Evolutionary conservation across 2,329 filamentous ascomycete species (phyloP).

Genomic region (Alternaria viburni): DNA sequence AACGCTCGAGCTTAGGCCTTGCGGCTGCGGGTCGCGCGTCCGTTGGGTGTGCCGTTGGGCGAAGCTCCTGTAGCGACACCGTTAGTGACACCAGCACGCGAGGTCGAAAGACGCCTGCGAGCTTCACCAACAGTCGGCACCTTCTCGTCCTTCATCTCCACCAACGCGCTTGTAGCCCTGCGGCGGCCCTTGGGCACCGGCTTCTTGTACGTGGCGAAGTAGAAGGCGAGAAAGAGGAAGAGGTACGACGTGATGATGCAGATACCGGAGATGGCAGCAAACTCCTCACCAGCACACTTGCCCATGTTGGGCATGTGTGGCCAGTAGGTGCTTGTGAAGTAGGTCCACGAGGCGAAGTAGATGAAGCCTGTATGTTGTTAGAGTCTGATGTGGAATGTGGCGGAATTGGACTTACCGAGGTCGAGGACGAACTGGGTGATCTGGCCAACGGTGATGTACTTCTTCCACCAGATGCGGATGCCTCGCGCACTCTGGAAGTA

Average conservation of each 20-base stretch:
- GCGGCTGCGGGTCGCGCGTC: slow-evolving; percentile 69
- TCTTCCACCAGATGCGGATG: slow-evolving; percentile 98
- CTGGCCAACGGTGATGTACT: slow-evolving; percentile 97
- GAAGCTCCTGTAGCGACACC: slow-evolving; percentile 50
- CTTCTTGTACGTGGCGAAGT: slow-evolving; percentile 94
- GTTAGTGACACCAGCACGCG: slow-evolving; percentile 51
- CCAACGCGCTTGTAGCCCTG: slow-evolving; percentile 82
- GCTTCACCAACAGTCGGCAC: slow-evolving; percentile 61
- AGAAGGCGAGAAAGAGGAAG: slow-evolving; percentile 98
- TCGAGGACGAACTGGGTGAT: slow-evolving; percentile 98
- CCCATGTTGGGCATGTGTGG: slow-evolving; percentile 81
- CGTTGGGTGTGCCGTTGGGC: slow-evolving; percentile 60
- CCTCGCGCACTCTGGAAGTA: slow-evolving; percentile 99
- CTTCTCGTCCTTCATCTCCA: slow-evolving; percentile 81
- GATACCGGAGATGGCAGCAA: slow-evolving; percentile 91
- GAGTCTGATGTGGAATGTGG: slow-evolving; percentile 7
- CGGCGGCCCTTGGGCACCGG: slow-evolving; percentile 74
- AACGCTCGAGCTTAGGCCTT: slow-evolving; percentile 64
- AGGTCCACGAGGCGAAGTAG: slow-evolving; percentile 99
- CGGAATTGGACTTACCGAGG: slow-evolving; percentile 69
- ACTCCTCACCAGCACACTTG: slow-evolving; percentile 93
- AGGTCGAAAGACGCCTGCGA: slow-evolving; percentile 56
- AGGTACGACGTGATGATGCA: slow-evolving; percentile 93
- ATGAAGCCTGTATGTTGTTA: slow-evolving; percentile 74
- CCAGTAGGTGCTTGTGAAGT: slow-evolving; percentile 94